These are phyloP conservation scores for Oxytropis ochrocephala DNA, from an alignment of 306 rosid species.

Conservation along the genomic window DNA sequence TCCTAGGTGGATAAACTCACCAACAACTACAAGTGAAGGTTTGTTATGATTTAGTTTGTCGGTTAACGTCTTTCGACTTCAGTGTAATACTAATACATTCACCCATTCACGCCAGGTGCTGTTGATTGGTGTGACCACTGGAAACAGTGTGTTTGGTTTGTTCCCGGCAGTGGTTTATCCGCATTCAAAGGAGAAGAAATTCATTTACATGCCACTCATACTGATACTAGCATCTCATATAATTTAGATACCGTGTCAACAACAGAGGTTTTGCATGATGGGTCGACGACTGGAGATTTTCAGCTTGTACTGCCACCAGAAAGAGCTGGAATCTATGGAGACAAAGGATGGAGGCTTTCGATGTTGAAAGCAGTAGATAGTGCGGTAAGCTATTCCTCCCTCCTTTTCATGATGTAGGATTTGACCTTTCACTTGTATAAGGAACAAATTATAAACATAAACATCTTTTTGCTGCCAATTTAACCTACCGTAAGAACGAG, in stretches of 20 bases:
- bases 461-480: constrained; percentile 8
- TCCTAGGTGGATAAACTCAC: constrained; percentile 66
- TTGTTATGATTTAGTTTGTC: constrained; percentile 10
- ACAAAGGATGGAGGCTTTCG: constrained; percentile 62
- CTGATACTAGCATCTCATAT: constrained; percentile 61
- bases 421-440: neutral
- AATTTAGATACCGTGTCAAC: constrained; percentile 34
- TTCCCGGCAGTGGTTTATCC: constrained; percentile 62
- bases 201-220: constrained; percentile 52
- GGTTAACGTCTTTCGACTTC: neutral
- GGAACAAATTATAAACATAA: constrained; percentile 7
- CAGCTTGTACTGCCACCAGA: constrained; percentile 67
- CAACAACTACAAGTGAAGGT: constrained; percentile 37
- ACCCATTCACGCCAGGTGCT: constrained; percentile 36
- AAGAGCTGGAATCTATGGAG: constrained; percentile 75
- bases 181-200: constrained; percentile 48
- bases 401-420: neutral
- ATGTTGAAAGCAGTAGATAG: constrained; percentile 48
- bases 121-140: constrained; percentile 93
- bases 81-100: neutral
- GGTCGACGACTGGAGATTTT: constrained; percentile 30
- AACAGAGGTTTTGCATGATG: constrained; percentile 33
- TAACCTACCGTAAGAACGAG: constrained; percentile 1
- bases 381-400: constrained; percentile 30
- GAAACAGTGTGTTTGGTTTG: constrained; percentile 99